phyloP scores from a whole-genome alignment of 805 yeast species.

The Candida chauliodis region DNA sequence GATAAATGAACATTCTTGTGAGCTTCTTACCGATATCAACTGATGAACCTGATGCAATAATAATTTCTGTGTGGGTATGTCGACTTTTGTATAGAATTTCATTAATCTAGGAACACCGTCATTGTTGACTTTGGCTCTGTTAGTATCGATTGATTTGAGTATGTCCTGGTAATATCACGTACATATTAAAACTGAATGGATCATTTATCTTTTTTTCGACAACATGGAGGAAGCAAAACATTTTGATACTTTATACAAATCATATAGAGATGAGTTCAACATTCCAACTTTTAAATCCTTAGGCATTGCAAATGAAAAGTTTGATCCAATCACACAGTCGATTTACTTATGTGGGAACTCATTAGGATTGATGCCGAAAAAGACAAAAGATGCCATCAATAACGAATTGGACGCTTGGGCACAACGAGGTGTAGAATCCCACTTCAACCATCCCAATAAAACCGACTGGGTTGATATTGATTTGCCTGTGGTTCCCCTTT shows the following conservation, averaged over 20 bases:
- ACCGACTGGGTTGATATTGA: constrained; percentile 86
- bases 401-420: constrained; percentile 83
- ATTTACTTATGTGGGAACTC: constrained; percentile 89
- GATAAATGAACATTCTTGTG: constrained; percentile 80
- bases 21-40: constrained; percentile 65
- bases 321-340: constrained; percentile 20
- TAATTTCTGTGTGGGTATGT: constrained; percentile 74
- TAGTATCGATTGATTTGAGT: too few species aligned
- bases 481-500: constrained; percentile 62
- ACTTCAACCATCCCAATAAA: constrained; percentile 62
- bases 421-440: constrained; percentile 77
- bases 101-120: constrained; percentile 85
- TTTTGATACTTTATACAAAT: constrained; percentile 41
- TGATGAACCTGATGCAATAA: constrained; percentile 80
- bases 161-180: constrained; percentile 32
- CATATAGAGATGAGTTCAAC: constrained; percentile 46
- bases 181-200: constrained; percentile 83
- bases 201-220: constrained; percentile 45
- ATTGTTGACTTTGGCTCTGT: constrained; percentile 68
- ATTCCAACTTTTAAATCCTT: constrained; percentile 66
- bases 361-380: constrained; percentile 82
- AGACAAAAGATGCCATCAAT: constrained; percentile 52
- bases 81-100: constrained; percentile 91
- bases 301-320: constrained; percentile 49
- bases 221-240: constrained; percentile 14